Evolutionary conservation across 2,329 filamentous ascomycete species (phyloP).

Genomic region (Lecanicillium sp.): DNA sequence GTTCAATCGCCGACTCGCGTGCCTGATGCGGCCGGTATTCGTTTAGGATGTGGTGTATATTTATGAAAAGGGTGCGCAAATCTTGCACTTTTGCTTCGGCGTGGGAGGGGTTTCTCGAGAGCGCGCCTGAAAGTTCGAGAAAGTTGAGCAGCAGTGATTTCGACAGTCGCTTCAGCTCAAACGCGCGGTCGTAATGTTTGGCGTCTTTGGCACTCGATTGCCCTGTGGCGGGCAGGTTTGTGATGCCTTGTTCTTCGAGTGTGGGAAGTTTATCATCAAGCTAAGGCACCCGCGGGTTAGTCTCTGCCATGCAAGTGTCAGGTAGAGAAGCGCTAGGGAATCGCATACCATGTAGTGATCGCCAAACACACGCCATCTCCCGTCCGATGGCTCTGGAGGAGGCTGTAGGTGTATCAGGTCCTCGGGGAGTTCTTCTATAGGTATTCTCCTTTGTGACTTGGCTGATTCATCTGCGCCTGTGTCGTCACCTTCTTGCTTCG

Average conservation of each 20-base stretch:
- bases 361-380: constrained; percentile 70
- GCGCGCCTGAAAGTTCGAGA: constrained; percentile 64
- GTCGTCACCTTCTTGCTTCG: constrained; percentile 15
- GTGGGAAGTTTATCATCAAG: constrained; percentile 55
- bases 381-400: constrained; percentile 61
- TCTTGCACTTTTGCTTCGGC: constrained; percentile 68
- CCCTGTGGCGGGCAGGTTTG: constrained; percentile 47
- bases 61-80: constrained; percentile 74
- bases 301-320: background rate
- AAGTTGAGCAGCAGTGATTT: constrained; percentile 86
- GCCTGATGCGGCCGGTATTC: constrained; percentile 92
- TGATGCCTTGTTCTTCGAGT: constrained; percentile 62
- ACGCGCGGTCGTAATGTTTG: constrained; percentile 53
- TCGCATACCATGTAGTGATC: constrained; percentile 47
- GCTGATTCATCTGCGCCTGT: constrained; percentile 14
- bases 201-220: constrained; percentile 35
- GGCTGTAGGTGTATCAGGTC: constrained; percentile 75
- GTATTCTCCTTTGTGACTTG: constrained; percentile 27
- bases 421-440: constrained; percentile 47
- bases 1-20: constrained; percentile 72
- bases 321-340: background rate
- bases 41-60: constrained; percentile 89
- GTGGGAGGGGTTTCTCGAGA: constrained; percentile 26
- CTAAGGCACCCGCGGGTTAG: constrained; percentile 18
- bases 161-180: constrained; percentile 66